Base-by-base conservation (phyloP, 2,329 filamentous ascomycete genomes). In the Venturia nashicola region DNA sequence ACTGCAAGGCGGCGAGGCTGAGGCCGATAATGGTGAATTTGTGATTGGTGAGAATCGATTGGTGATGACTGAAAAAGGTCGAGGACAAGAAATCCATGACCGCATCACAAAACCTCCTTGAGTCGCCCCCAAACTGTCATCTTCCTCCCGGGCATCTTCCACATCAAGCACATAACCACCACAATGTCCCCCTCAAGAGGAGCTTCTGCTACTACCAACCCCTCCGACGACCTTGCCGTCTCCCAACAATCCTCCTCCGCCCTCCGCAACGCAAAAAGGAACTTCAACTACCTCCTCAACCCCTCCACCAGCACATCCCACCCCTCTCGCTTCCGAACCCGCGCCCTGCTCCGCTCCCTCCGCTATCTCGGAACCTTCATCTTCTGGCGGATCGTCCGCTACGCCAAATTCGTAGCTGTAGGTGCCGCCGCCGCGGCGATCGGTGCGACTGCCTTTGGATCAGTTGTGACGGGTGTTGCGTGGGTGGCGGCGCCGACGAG, bases 401-500 rank as follows among this genome's bases (percentile, higher is more conserved):
- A 76, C 61, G 76, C 75, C 27, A 78, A 77, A 65, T 78, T 78
- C 61, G 75, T 75, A 4, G 74, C 74, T 2, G 73, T 77, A 40
- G 76, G 76, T 3, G 73, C 74, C 0, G 64, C 75, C 7, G 71
- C 74, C 0, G 75, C 76, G 0, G 75, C 76, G 0, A 66, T 77
- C n/a, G 72, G 72, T 0, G 75, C 65, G 61, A 76, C 70, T 3
- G 75, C 69, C 14, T 69, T 76, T 23, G 75, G 75, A 1, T 71
- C 70, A 1, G 66, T 76, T 5, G 68, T 73, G 3, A 73, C 71
- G 39, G 76, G 76, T 6, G 74, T 72, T 9, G 75, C 72, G 2
- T 78, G 77, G 63, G 70, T 78, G 62, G 65, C 77, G 43, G 76
- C 76, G 48, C 76, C 76, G 12, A 76, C 76, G 2, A 76, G 76